These are phyloP conservation scores for Aspergillus cavernicola DNA, from an alignment of 495 filamentous ascomycete genomes.

Conservation along the genomic window DNA sequence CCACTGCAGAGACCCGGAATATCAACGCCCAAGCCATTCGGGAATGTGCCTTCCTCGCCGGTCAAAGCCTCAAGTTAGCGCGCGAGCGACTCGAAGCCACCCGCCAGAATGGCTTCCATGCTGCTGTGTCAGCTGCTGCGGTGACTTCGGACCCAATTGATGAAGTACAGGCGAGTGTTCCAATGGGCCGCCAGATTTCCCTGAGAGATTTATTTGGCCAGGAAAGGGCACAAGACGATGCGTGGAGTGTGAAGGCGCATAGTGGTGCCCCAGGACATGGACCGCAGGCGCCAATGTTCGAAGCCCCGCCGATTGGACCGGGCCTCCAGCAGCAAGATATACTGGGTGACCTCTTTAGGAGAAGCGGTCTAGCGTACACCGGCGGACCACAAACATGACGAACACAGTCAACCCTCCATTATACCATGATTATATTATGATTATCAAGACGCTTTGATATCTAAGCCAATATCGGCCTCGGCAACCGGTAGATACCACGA, in stretches of 20 bases:
- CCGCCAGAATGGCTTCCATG: slow-evolving; percentile 36
- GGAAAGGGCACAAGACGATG: slow-evolving; percentile 50
- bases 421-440: background rate
- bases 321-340: slow-evolving; percentile 30
- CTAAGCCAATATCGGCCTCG: background rate
- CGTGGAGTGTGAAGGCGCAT: slow-evolving; percentile 47
- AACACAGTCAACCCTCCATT: background rate
- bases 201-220: slow-evolving; percentile 54
- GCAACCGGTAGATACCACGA: too few species aligned
- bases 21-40: slow-evolving; percentile 51
- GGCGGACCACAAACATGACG: slow-evolving; percentile 16
- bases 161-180: slow-evolving; percentile 33
- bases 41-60: slow-evolving; percentile 51
- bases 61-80: slow-evolving; percentile 40
- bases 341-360: slow-evolving; percentile 41
- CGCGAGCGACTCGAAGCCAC: slow-evolving; percentile 39
- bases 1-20: slow-evolving; percentile 48
- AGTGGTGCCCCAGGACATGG: slow-evolving; percentile 23
- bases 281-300: slow-evolving; percentile 14
- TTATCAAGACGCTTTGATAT: background rate
- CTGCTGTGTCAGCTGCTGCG: slow-evolving; percentile 31
- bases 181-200: slow-evolving; percentile 52
- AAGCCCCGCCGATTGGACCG: slow-evolving; percentile 10
- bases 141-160: slow-evolving; percentile 28
- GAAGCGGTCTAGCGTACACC: slow-evolving; percentile 38